A percentile compares a stretch with the other conserved stretches of the same genome.
These are phyloP conservation scores for Aspergillus hancockii DNA, from an alignment of 495 filamentous ascomycete species.

Conservation along the genomic window DNA sequence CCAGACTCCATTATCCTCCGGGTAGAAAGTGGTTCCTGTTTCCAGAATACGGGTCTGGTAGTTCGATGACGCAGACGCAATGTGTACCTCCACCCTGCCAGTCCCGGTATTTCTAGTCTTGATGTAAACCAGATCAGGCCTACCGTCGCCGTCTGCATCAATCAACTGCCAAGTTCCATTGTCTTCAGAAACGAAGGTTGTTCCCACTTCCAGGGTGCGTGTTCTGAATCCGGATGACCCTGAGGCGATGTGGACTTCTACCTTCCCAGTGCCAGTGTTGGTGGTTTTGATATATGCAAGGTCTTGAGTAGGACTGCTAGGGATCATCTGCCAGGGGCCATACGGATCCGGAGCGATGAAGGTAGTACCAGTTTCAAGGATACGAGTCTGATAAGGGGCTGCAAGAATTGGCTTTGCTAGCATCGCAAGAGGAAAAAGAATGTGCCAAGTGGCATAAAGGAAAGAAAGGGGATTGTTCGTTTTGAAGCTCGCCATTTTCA, in stretches of 20 bases:
- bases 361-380: constrained; percentile 6
- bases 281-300: constrained; percentile 9
- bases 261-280: constrained; percentile 7
- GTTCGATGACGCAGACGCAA: constrained; percentile 6
- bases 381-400: constrained; percentile 3
- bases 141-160: constrained; percentile 5
- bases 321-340: constrained; percentile 8
- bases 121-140: constrained; percentile 6
- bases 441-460: not conserved
- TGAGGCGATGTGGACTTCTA: constrained; percentile 9
- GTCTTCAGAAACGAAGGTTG: not conserved
- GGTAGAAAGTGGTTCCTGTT: constrained; percentile 8
- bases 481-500: not conserved
- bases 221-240: constrained; percentile 1
- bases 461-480: not conserved
- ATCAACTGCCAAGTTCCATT: constrained; percentile 9
- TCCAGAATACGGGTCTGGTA: constrained; percentile 6
- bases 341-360: constrained; percentile 5
- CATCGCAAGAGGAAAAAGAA: not conserved
- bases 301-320: not conserved
- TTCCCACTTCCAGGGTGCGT: constrained; percentile 2
- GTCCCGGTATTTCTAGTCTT: constrained; percentile 7
- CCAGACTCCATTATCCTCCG: constrained; percentile 8
- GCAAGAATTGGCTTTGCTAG: not conserved
- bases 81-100: constrained; percentile 6